Percentiles rank a stretch among this genome's conserved stretches.
Conservation (phyloP, 345 rosid species). For the Combretum micranthum region DNA sequence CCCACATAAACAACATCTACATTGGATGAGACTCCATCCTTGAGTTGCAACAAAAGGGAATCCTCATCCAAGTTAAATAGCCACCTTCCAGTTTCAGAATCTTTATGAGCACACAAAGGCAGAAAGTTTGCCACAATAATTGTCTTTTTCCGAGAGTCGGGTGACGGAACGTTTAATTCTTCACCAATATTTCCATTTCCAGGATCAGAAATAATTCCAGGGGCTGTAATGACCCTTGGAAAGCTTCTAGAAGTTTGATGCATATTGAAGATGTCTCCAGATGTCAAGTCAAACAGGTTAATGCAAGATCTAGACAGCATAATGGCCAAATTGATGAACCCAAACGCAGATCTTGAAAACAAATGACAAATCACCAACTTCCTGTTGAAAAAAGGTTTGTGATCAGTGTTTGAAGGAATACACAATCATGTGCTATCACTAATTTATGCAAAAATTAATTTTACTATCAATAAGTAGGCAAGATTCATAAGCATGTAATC, state of each 20-base stretch:
- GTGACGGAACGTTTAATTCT: conserved; percentile 5
- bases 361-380: no score
- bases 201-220: conserved; percentile 45
- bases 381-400: no score
- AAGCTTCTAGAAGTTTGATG: conserved; percentile 49
- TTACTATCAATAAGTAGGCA: no score
- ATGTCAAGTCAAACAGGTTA: conserved; percentile 54
- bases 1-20: conserved; percentile 32
- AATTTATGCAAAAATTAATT: no score
- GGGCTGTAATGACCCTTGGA: conserved; percentile 47
- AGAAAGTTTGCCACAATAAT: conserved; percentile 37
- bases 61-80: conserved; percentile 34
- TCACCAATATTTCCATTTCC: conserved; percentile 24
- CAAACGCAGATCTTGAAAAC: no score
- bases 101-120: conserved; percentile 27
- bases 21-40: conserved; percentile 29
- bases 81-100: conserved; percentile 26
- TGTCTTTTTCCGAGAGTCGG: conserved; percentile 16
- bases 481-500: no score
- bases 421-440: no score
- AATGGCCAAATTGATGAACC: no score
- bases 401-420: no score
- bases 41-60: conserved; percentile 26
- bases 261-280: conserved; percentile 45
- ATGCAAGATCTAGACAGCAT: conserved; percentile 63